Base-by-base conservation (phyloP, 805 yeast genomes). In the Millerago galiae region DNA sequence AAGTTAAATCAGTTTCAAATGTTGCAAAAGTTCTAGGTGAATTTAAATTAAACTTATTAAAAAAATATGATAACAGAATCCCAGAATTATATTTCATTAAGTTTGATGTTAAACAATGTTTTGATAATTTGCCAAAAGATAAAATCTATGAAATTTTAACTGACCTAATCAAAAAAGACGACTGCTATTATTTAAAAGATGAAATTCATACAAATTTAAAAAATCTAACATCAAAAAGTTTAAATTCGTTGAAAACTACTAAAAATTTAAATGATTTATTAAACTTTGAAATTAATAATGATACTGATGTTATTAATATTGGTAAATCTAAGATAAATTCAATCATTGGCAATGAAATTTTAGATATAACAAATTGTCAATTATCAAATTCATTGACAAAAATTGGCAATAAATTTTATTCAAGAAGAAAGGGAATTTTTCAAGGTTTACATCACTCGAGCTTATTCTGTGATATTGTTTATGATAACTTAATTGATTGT, bases 391-490 rank as follows among this genome's bases (percentile, higher is more conserved):
- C 85, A 0, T 63, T 70, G 0, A 61, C 81, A 0, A 59, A 60
- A 24, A 58, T 73, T 2, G 63, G 65, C 4, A 53, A 59, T 1
- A 47, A 52, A 8, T 60, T 66, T 3, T 74, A 68, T 53, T 54
- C 58, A n/a, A 65, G 95, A 44, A 74, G 64, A 34, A 59, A 65
- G 9, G 98, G 98, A 0, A 69, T 91, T 0, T 89, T 82, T 41
- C 98, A 90, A 63, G 98, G 98, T 0, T 75, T 87, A 8, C 79
- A 81, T 2, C 59, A 89, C 4, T 91, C 95, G 43, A 74, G 84
- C 1, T 66, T 80, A 5, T 68, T 90, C 29, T 88, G 95, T 48
- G 86, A 88, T 48, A 49, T 88, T 1, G 73, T 85, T 0, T 83
- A 83, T 52, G 88, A 83, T 53, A 67, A 71, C 2, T 55, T 90